phyloP scores from a whole-genome alignment of 106 monocot species.

The Dendrobium chrysotoxum region DNA sequence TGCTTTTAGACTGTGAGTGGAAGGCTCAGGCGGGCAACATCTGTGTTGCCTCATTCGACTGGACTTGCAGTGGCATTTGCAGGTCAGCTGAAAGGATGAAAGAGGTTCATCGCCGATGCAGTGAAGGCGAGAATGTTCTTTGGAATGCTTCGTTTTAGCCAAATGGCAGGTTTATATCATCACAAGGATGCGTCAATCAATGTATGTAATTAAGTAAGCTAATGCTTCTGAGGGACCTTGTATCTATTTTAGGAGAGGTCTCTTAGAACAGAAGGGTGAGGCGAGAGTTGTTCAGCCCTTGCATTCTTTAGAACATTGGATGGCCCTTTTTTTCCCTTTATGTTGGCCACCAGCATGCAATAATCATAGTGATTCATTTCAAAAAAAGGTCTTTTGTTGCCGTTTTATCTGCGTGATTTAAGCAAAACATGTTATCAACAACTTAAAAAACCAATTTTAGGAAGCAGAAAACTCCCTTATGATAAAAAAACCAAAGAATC shows the following conservation, averaged over 20 bases:
- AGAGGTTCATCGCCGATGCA: slow-evolving; percentile 44
- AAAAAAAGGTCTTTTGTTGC: background rate
- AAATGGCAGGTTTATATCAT: background rate
- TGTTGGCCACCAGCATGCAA: slow-evolving; percentile 5
- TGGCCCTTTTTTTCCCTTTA: background rate
- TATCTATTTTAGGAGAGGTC: background rate
- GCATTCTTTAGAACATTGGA: background rate
- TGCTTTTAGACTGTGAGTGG: slow-evolving; percentile 50
- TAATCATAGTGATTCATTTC: background rate
- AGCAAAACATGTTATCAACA: too few relatives aligned
- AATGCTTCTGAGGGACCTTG: background rate
- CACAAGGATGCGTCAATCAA: background rate
- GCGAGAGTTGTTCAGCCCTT: background rate
- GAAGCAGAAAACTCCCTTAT: background rate
- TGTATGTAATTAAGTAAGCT: slow-evolving; percentile 10
- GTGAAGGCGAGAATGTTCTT: slow-evolving; percentile 38
- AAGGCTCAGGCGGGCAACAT: slow-evolving; percentile 60
- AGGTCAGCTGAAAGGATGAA: slow-evolving; percentile 44
- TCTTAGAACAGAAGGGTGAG: background rate
- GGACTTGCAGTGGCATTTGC: slow-evolving; percentile 69
- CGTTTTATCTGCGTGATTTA: too few relatives aligned
- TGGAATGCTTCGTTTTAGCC: slow-evolving; percentile 38
- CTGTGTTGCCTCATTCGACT: slow-evolving; percentile 58
- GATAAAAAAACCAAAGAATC: too few relatives aligned
- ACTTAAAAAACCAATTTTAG: background rate